Conservation (phyloP, 2,329 filamentous ascomycete species). For the Xylariomycetidae sp. region DNA sequence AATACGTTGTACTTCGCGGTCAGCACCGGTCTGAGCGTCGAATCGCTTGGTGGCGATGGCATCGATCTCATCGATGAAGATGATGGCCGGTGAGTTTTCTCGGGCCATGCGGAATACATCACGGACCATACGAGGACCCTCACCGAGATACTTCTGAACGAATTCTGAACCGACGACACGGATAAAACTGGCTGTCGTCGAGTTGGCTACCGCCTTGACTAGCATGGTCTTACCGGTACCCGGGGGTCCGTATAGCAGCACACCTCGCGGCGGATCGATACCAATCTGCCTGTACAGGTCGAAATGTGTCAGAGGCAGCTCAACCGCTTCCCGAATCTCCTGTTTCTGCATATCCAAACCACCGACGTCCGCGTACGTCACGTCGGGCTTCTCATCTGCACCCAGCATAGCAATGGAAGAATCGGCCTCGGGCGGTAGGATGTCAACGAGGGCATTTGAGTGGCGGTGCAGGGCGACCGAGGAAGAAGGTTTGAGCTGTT, state of each 20-base stretch:
- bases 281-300: conserved; percentile 99
- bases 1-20: conserved; percentile 98
- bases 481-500: conserved; percentile 95
- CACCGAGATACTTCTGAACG: conserved; percentile 97
- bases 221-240: conserved; percentile 86
- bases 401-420: conserved; percentile 98
- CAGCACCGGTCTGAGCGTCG: conserved; percentile 95
- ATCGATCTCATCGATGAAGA: conserved; percentile 99
- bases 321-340: conserved; percentile 96
- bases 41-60: conserved; percentile 99
- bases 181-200: conserved; percentile 96
- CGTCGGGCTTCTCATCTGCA: conserved; percentile 93
- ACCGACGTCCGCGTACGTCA: conserved; percentile 96
- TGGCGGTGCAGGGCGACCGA: conserved; percentile 97
- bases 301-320: conserved; percentile 94
- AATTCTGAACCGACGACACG: conserved; percentile 97
- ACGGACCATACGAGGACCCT: conserved; percentile 96
- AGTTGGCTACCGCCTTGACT: conserved; percentile 97
- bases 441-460: conserved; percentile 97
- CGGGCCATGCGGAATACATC: conserved; percentile 99
- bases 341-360: conserved; percentile 99
- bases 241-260: conserved; percentile 91
- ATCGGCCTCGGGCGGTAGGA: conserved; percentile 96
- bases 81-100: conserved; percentile 96
- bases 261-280: conserved; percentile 95